Conservation (phyloP, 306 rosid species). For the Sphenostylis stenocarpa region DNA sequence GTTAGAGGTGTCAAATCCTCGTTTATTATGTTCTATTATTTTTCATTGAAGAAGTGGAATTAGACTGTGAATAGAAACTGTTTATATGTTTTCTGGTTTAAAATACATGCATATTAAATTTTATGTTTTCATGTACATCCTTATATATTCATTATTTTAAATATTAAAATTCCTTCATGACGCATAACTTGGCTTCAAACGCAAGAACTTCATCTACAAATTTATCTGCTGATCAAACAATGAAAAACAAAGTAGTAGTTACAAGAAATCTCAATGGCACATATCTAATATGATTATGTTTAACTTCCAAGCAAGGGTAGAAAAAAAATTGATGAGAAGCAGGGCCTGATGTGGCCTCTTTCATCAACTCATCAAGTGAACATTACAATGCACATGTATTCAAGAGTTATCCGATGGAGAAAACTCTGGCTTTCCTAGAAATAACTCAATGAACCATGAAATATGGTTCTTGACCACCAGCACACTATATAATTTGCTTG, state of each 20-base stretch:
- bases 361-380: conserved; percentile 54
- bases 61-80: too few relatives aligned
- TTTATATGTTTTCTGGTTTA: too few relatives aligned
- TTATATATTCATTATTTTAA: neutral
- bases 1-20: too few relatives aligned
- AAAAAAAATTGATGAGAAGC: conserved; percentile 30
- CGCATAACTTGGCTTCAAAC: neutral
- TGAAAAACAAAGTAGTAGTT: neutral
- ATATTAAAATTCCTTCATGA: neutral
- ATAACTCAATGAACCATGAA: conserved; percentile 40
- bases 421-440: conserved; percentile 23
- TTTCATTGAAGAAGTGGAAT: too few relatives aligned
- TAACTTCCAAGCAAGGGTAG: conserved; percentile 22
- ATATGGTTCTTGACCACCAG: conserved; percentile 36
- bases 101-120: too few relatives aligned
- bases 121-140: neutral
- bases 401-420: conserved; percentile 10
- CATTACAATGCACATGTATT: conserved; percentile 35
- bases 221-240: neutral
- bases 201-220: neutral
- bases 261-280: neutral
- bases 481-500: conserved; percentile 33
- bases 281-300: neutral
- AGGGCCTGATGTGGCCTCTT: conserved; percentile 61
- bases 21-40: too few relatives aligned